Evolutionary conservation across 805 yeast species (phyloP), one percentile per base, ranked within the genome.

Genomic region (Yamadazyma paraphyllophila): DNA sequence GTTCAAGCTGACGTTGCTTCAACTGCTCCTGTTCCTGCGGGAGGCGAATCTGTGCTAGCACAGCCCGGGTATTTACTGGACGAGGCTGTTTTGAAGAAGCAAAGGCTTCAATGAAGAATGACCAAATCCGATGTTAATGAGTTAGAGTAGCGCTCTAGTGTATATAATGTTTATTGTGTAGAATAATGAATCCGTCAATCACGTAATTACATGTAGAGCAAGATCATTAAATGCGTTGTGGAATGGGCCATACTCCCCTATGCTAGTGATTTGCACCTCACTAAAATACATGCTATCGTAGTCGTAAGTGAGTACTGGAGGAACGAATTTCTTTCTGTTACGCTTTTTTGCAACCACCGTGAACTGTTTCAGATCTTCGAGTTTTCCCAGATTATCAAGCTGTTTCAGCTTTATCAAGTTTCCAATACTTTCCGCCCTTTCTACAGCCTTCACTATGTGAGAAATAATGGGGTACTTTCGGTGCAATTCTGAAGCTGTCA

Each of bases 141-240:
- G 24, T 20, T 7, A 30, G 15, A 32, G 15, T 27, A 20, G 27
- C n/a, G 31, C 14, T 12, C 25, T 15, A 17, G 35, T 26, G 35
- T 36, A 34, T 12, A 36, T 20, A 39, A 15, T 15, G 36, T 32
- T 32, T 13, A 32, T 15, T 32, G 36, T 32, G 31, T 29, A 29
- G 31, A 29, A n/a, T 29, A 29, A 29, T 29, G 31, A 29, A 11
- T 11, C 31, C 13, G 31, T 29, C 8, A 29, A 29, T 29, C 13
- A 29, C 31, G 11, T 29, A 5, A 29, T 29, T 33, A 27, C n/a
- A 49, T 78, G 83, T 11, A 71, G 63, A 4, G 82, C 68, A 13
- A 80, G 54, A 52, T 80, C 83, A 1, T 81, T 71, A 52, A 80
- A 80, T 14, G 83, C 65, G 46, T 76, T 77, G 2, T 69, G 61